Evolutionary conservation across 1,139 yeast genomes (phyloP).

Genomic region (Cylindricascospora bacillispora): DNA sequence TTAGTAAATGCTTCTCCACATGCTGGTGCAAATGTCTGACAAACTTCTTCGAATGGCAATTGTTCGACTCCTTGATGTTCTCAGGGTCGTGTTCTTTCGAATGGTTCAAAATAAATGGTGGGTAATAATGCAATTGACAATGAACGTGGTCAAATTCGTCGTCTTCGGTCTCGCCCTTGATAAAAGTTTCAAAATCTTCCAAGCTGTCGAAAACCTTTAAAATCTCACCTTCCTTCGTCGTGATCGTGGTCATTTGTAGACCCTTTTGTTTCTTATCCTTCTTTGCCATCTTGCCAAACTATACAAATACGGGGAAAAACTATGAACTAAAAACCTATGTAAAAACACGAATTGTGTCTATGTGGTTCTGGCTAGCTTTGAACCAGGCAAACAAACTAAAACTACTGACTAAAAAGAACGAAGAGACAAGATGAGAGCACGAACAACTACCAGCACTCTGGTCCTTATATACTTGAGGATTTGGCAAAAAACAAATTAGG

Average conservation of each 20-base stretch:
- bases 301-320: too few species aligned
- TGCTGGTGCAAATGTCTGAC: slow-evolving; percentile 67
- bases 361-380: too few species aligned
- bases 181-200: slow-evolving; percentile 46
- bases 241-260: slow-evolving; percentile 18
- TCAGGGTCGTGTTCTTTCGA: slow-evolving; percentile 60
- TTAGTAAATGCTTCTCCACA: slow-evolving; percentile 53
- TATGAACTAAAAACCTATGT: too few species aligned
- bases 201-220: slow-evolving; percentile 44
- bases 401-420: too few species aligned
- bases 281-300: too few species aligned
- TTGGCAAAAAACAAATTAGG: too few species aligned
- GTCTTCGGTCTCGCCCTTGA: slow-evolving; percentile 68
- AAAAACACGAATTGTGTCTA: too few species aligned
- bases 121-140: slow-evolving; percentile 53
- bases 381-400: too few species aligned
- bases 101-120: slow-evolving; percentile 58
- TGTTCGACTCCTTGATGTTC: slow-evolving; percentile 59
- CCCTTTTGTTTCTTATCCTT: slow-evolving; percentile 23
- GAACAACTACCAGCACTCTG: too few species aligned
- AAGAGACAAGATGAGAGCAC: too few species aligned
- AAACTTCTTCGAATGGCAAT: slow-evolving; percentile 58
- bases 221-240: slow-evolving; percentile 20
- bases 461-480: too few species aligned
- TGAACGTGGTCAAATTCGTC: slow-evolving; percentile 58